phyloP scores from a whole-genome alignment of 1,139 yeast species.

The Suhomyces maxii region DNA sequence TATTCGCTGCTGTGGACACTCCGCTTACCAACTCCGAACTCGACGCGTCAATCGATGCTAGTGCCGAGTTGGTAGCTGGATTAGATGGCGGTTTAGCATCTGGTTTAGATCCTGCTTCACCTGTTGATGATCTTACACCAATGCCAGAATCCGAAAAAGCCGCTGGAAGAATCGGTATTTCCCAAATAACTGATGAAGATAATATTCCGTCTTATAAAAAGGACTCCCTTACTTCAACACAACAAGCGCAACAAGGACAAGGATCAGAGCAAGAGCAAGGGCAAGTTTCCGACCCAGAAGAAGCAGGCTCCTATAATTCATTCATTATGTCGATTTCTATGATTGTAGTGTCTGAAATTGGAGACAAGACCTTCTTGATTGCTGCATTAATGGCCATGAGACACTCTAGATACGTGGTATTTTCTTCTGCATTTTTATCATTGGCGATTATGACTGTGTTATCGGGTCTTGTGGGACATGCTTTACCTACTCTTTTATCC shows the following conservation, averaged over 20 bases:
- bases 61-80: not conserved
- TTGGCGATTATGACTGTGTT: conserved; percentile 86
- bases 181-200: conserved; percentile 28
- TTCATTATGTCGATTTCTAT: conserved; percentile 72
- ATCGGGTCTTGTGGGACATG: conserved; percentile 89
- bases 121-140: too few relatives aligned
- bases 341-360: conserved; percentile 92
- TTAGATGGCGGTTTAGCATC: not conserved
- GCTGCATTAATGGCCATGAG: conserved; percentile 99
- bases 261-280: not conserved
- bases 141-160: not conserved
- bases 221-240: conserved; percentile 4
- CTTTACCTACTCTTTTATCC: conserved; percentile 81
- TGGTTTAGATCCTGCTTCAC: not conserved
- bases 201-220: conserved; percentile 29
- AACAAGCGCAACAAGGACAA: too few relatives aligned
- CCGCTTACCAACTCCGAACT: not conserved
- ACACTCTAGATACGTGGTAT: conserved; percentile 77
- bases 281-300: conserved; percentile 13
- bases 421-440: conserved; percentile 85
- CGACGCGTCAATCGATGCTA: not conserved
- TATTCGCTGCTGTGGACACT: conserved; percentile 4
- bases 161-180: conserved; percentile 25
- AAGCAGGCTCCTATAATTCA: conserved; percentile 39
- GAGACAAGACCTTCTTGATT: conserved; percentile 93